Evolutionary conservation across 2,329 filamentous ascomycete genomes (phyloP).

Genomic region (Ceratocystis eucalypticola): DNA sequence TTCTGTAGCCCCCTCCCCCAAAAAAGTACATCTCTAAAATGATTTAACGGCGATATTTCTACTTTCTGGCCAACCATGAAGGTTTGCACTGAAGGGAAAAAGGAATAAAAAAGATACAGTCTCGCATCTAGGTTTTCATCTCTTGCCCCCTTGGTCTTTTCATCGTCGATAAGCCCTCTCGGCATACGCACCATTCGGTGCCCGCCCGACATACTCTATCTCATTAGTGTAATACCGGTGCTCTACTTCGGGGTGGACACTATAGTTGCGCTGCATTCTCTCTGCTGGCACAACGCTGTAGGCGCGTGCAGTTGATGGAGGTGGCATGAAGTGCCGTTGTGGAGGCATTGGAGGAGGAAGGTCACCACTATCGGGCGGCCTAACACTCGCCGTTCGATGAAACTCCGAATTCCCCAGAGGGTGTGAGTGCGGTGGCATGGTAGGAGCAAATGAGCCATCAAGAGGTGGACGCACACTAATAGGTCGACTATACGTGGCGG

Average conservation of each 20-base stretch:
- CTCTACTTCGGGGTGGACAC: slow-evolving; percentile 30
- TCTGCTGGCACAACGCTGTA: slow-evolving; percentile 27
- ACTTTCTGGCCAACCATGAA: no score
- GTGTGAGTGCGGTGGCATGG: slow-evolving; percentile 37
- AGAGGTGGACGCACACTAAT: slow-evolving; percentile 10
- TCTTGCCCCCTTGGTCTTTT: not conserved
- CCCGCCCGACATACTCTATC: slow-evolving; percentile 14
- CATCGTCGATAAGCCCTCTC: slow-evolving; percentile 17
- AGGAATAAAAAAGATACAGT: no score
- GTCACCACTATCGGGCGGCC: slow-evolving; percentile 26
- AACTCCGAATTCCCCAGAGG: slow-evolving; percentile 31
- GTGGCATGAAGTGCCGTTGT: slow-evolving; percentile 23
- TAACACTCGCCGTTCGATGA: slow-evolving; percentile 32
- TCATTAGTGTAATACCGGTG: slow-evolving; percentile 31
- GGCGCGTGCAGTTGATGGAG: slow-evolving; percentile 25
- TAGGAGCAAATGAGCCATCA: not conserved
- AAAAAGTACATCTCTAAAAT: no score
- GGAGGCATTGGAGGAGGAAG: not conserved
- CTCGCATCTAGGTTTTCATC: not conserved
- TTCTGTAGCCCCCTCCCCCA: no score
- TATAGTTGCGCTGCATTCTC: slow-evolving; percentile 29
- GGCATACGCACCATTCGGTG: slow-evolving; percentile 19
- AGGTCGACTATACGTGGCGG: slow-evolving; percentile 37
- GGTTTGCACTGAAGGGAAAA: no score
- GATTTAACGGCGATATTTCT: no score